Percentiles rank a stretch among this genome's conserved stretches.
phyloP scores from a whole-genome alignment of 495 filamentous ascomycete species.

The Tuber calosporum region DNA sequence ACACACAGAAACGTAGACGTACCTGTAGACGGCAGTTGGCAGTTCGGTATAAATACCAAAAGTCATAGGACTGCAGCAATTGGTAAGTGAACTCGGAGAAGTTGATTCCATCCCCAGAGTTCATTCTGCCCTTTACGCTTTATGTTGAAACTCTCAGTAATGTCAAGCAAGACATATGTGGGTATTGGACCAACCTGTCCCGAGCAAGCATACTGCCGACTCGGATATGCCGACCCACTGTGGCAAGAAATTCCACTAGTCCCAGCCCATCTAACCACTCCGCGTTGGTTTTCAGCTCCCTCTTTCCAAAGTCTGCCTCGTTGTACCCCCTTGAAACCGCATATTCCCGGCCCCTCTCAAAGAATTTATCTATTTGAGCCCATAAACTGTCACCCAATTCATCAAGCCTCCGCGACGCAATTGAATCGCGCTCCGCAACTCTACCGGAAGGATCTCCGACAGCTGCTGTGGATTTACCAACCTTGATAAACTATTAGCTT shows the following conservation, averaged over 20 bases:
- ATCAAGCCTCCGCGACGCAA: constrained; percentile 52
- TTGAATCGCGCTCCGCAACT: constrained; percentile 55
- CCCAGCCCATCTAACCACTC: constrained; percentile 65
- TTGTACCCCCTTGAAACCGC: constrained; percentile 56
- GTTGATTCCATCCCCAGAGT: constrained; percentile 78
- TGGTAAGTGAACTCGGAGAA: constrained; percentile 92
- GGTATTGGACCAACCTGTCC: constrained; percentile 63
- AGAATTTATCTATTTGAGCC: constrained; percentile 71
- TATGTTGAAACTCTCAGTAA: not conserved
- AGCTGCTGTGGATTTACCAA: constrained; percentile 77
- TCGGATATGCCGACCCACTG: constrained; percentile 63
- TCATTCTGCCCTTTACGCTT: constrained; percentile 76
- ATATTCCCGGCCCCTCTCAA: constrained; percentile 60
- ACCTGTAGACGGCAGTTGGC: constrained; percentile 45
- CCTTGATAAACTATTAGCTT: constrained; percentile 41
- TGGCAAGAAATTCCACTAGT: constrained; percentile 63
- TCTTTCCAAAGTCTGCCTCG: constrained; percentile 55
- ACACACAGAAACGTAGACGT: not conserved
- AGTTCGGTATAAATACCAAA: constrained; percentile 67
- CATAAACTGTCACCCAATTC: constrained; percentile 70
- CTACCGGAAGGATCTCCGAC: constrained; percentile 85
- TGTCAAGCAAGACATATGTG: not conserved
- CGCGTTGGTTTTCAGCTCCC: constrained; percentile 67
- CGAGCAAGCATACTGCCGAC: constrained; percentile 79
- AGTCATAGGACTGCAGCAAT: constrained; percentile 93